Conservation (phyloP, 192 early-diverging fungal species). For the Backusella tuberculispora region DNA sequence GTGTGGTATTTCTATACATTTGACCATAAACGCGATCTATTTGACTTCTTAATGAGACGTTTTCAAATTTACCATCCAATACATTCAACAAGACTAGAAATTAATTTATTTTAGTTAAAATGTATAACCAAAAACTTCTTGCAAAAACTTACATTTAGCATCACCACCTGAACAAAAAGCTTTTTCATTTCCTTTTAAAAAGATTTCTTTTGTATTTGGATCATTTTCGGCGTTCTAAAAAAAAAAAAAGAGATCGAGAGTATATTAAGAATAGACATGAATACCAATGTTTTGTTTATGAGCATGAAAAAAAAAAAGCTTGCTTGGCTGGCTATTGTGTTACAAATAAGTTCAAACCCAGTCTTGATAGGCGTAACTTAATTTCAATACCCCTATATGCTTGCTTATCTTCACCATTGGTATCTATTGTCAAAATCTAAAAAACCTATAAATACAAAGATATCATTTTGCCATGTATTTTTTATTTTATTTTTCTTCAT, state of each 20-base stretch:
- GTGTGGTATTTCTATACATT: slow-evolving; percentile 91
- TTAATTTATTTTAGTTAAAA: too few species aligned
- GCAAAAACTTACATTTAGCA: slow-evolving; percentile 66
- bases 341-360: background rate
- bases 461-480: background rate
- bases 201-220: slow-evolving; percentile 72
- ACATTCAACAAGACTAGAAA: slow-evolving; percentile 43
- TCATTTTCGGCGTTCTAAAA: background rate
- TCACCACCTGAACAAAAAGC: slow-evolving; percentile 94
- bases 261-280: too few species aligned
- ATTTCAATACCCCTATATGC: background rate
- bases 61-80: background rate
- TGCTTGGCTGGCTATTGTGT: background rate
- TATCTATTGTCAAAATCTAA: background rate
- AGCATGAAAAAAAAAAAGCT: background rate
- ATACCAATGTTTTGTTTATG: too few species aligned
- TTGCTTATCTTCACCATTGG: background rate
- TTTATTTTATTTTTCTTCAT: background rate
- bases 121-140: too few species aligned
- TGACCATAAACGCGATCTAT: slow-evolving; percentile 77
- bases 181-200: slow-evolving; percentile 73
- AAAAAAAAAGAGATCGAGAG: background rate
- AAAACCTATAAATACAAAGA: background rate
- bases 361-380: background rate
- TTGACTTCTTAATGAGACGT: background rate